Evolutionary conservation across 2,329 filamentous ascomycete genomes (phyloP).

Genomic region (Fusarium tricinctum): DNA sequence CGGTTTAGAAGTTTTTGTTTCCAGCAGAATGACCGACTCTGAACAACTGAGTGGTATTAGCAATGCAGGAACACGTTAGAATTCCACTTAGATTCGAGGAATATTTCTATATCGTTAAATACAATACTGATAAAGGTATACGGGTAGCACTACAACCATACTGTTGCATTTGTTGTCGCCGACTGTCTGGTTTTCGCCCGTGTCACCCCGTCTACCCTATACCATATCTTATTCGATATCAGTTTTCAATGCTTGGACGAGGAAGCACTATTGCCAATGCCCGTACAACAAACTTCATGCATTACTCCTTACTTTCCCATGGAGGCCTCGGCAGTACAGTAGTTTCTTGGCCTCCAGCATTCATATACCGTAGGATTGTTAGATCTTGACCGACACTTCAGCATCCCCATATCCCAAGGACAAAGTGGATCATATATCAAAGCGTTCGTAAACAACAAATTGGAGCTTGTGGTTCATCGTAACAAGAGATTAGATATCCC

Average conservation of each 20-base stretch:
- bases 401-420: neutral
- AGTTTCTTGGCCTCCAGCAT: neutral
- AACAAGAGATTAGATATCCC: constrained; percentile 17
- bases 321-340: constrained; percentile 4
- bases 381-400: neutral
- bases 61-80: neutral
- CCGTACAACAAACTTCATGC: neutral
- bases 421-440: neutral
- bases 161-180: too few species aligned
- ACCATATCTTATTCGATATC: neutral
- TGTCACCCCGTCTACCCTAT: neutral
- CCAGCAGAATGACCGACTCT: neutral
- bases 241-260: neutral
- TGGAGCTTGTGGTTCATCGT: constrained; percentile 8
- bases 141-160: too few species aligned
- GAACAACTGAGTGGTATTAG: neutral
- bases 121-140: too few species aligned
- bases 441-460: constrained; percentile 17
- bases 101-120: too few species aligned
- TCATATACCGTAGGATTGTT: neutral
- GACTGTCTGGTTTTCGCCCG: too few species aligned
- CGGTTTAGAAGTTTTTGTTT: neutral
- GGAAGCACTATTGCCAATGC: neutral
- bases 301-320: neutral
- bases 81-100: neutral